Conservation (phyloP, 2,329 filamentous ascomycete species). For the Xylaria sp. region DNA sequence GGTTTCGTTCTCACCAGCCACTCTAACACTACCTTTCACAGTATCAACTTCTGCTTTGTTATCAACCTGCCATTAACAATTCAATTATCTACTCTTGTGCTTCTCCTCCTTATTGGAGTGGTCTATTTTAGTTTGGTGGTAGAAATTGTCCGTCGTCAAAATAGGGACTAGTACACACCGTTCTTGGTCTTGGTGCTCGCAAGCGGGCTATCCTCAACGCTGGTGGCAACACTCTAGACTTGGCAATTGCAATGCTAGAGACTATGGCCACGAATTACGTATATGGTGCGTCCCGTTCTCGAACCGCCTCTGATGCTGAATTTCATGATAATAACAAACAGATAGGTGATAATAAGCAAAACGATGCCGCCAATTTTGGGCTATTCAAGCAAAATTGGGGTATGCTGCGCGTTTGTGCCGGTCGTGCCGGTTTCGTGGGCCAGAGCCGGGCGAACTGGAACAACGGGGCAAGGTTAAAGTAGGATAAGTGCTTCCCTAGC, state of each 20-base stretch:
- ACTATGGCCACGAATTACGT: slow-evolving; percentile 3
- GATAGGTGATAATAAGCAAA: neutral
- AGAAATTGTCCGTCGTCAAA: neutral
- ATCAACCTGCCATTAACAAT: neutral
- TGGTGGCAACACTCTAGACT: slow-evolving; percentile 10
- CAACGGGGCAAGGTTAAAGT: slow-evolving; percentile 7
- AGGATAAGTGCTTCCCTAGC: neutral
- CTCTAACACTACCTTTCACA: neutral
- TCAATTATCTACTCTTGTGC: neutral
- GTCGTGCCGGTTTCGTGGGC: neutral
- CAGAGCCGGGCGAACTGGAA: neutral
- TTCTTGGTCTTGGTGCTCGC: slow-evolving; percentile 8
- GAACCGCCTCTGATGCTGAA: too few relatives aligned
- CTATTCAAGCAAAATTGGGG: slow-evolving; percentile 11
- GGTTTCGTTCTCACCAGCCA: neutral
- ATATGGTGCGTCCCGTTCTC: neutral
- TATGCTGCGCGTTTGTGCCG: slow-evolving; percentile 3
- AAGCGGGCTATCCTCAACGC: slow-evolving; percentile 11
- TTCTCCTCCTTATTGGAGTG: neutral
- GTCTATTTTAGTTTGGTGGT: neutral
- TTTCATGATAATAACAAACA: neutral
- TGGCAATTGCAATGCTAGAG: slow-evolving; percentile 16
- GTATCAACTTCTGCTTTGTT: too few relatives aligned
- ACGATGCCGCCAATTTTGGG: slow-evolving; percentile 2
- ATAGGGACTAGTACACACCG: slow-evolving; percentile 1